Evolutionary conservation across 2,329 filamentous ascomycete species (phyloP), one percentile per base, ranked within the genome.

Genomic region (Hypoxylon sp.): DNA sequence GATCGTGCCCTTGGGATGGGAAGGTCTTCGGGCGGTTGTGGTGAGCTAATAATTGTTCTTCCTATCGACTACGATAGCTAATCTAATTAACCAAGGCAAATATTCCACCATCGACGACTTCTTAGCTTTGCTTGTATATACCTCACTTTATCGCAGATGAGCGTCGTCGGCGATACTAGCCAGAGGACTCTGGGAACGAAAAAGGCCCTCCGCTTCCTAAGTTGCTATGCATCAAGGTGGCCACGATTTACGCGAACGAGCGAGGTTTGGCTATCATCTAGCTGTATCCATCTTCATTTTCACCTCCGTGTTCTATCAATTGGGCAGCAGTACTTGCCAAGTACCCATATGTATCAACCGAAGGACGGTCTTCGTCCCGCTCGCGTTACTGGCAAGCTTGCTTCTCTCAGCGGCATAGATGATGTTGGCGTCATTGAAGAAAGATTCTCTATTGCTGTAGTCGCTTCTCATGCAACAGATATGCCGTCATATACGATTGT

Each of bases 81-180:
- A 67, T 47, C 29, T 11, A 3, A 33, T 11, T 24, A 50, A 57
- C n/a, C 14, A 59, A 69, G 66, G 66, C 61, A 69, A 63, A 44
- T 66, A 51, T 69, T 66, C 11, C 66, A 66, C 11, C 33, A 55
- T 19, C 58, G 58, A 19, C 57, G 54, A 52, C 66, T 69, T 17
- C 58, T 69, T 17, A 69, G 66, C 33, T 69, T 66, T 14, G 66
- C 66, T 11, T 69, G 66, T 9, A 69, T 69, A 53, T 69, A 66
- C 22, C 63, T 66, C 13, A 31, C 51, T 11, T 29, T 69, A 6
- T 63, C 66, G 3, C 66, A 69, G 48, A 65, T 69, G 66, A 52
- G 57, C 10, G 50, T 66, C 13, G 48, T 61, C 2, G 59, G 66
- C 5, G 62, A 66, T 24, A 62, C 53, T 8, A 59, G 59, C 22